Percentiles rank a stretch among this genome's conserved stretches.
These are phyloP conservation scores for Phytophthora tentaculata DNA, from an alignment of 352 stramenopile species.

Conservation along the genomic window DNA sequence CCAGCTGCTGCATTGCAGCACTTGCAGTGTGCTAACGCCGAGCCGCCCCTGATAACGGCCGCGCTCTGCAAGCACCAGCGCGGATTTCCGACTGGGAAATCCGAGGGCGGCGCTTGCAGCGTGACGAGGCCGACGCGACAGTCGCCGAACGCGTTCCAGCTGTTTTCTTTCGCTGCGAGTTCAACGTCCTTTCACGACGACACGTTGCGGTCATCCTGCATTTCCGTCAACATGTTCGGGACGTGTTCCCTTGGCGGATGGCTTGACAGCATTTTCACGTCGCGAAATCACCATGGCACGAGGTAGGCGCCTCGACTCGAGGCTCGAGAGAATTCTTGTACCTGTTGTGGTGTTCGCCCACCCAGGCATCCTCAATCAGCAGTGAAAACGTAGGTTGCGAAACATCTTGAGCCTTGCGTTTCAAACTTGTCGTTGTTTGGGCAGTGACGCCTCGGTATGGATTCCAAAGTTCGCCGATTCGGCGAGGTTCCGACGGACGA, in stretches of 20 bases:
- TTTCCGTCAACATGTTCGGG: constrained; percentile 9
- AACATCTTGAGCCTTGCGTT: constrained; percentile 6
- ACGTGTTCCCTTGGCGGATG: background rate
- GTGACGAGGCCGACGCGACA: constrained; percentile 33
- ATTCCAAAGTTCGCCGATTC: too few relatives aligned
- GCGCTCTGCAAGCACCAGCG: constrained; percentile 6
- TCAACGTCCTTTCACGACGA: constrained; percentile 26
- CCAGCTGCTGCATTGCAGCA: constrained; percentile 10
- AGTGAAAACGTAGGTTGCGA: background rate
- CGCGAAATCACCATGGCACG: too few relatives aligned
- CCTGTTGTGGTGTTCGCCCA: too few relatives aligned
- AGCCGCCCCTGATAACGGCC: constrained; percentile 23
- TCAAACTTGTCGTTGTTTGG: background rate
- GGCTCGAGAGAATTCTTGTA: too few relatives aligned
- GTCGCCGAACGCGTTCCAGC: constrained; percentile 21
- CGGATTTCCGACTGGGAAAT: constrained; percentile 19
- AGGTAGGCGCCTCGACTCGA: too few relatives aligned
- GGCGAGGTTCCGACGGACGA: background rate
- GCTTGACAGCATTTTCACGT: too few relatives aligned
- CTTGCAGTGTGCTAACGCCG: constrained; percentile 2
- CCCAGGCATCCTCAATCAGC: constrained; percentile 7
- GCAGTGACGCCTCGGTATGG: too few relatives aligned
- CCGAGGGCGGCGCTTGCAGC: background rate
- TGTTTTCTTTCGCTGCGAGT: constrained; percentile 22
- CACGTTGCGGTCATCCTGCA: constrained; percentile 16